Evolutionary conservation across 2,329 filamentous ascomycete species (phyloP), one percentile per base, ranked within the genome.

Genomic region (Verticillium klebahnii): DNA sequence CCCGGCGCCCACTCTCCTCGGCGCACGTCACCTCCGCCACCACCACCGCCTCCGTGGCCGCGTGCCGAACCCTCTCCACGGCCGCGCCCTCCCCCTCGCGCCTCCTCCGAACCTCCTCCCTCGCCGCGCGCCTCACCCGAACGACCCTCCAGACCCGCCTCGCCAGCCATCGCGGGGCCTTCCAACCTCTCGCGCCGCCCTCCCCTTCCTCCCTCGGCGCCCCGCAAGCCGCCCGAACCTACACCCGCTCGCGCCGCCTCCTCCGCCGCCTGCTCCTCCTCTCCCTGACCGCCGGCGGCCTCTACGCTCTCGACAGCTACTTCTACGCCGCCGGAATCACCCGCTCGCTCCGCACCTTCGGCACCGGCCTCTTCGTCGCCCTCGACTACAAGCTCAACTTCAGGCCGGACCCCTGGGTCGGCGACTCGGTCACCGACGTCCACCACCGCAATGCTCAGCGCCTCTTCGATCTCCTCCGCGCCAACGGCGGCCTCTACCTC

Each of bases 351-450:
- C 89, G 90, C 52, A 97, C 95, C 0, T 97, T 98, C 73, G 82
- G 84, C 50, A 86, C 86, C 2, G 94, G 93, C 8, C 78, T 96
- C 12, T 72, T 93, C 56, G 90, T 96, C 17, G 94, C 93, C 1
- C 71, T 93, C 29, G 95, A 99, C 78, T 98, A 99, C 81, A 98
- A 97, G 78, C 81, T 98, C 74, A 98, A 99, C 77, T 99, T 99
- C 75, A 86, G 92, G 6, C 84, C 91, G 6, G 80, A 92, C 66
- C 93, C 94, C 7, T 84, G 88, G 61, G 84, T 89, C 58, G 92
- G 89, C 29, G 86, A 88, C 58, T 89, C 87, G 23, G 87, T 96
- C 50, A 82, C 85, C 52, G 91, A 92, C 62, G 78, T 98, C 58
- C 95, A 99, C 76, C 80, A 84, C 40, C 88, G 95, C 64, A 96